Conservation (phyloP, 768 basidiomycete species). For the Cyclocybe aegerita region DNA sequence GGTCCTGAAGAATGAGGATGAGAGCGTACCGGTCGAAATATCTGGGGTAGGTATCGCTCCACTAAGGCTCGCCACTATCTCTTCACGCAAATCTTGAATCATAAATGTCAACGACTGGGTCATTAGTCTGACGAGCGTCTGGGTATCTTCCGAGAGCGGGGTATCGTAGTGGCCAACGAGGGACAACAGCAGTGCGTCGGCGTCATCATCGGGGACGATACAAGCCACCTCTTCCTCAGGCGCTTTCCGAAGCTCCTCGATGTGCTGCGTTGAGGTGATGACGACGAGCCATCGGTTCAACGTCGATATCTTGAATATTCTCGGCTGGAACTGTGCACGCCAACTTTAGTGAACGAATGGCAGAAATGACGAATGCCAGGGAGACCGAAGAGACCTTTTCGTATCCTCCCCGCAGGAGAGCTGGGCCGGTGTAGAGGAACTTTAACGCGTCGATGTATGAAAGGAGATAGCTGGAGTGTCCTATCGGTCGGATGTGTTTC, state of each 20-base stretch:
- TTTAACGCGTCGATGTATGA: slow-evolving; percentile 22
- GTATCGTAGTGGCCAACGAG: slow-evolving; percentile 6
- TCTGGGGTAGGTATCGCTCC: slow-evolving; percentile 16
- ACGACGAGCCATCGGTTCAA: slow-evolving; percentile 39
- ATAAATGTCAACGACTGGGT: slow-evolving; percentile 26
- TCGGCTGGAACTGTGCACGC: slow-evolving; percentile 9
- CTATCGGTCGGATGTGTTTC: slow-evolving; percentile 23
- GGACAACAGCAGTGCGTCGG: background rate
- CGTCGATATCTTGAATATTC: slow-evolving; percentile 26
- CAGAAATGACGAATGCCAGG: background rate
- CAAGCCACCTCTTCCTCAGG: slow-evolving; percentile 38
- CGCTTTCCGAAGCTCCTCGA: slow-evolving; percentile 42
- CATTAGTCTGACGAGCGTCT: slow-evolving; percentile 3
- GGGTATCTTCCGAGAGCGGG: background rate
- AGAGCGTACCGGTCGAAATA: background rate
- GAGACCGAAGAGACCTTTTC: slow-evolving; percentile 15
- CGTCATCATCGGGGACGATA: slow-evolving; percentile 22
- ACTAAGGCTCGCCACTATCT: slow-evolving; percentile 37
- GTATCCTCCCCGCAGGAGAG: slow-evolving; percentile 17
- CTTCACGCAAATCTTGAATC: slow-evolving; percentile 40
- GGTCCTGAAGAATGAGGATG: slow-evolving; percentile 5
- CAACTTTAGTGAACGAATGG: slow-evolving; percentile 1
- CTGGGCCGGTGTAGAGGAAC: slow-evolving; percentile 12
- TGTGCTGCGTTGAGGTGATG: slow-evolving; percentile 22
- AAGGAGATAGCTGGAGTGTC: slow-evolving; percentile 14